A percentile compares a stretch with the other conserved stretches of the same genome.
phyloP scores from a whole-genome alignment of 2,329 filamentous ascomycete genomes.

The Fusarium longipes region DNA sequence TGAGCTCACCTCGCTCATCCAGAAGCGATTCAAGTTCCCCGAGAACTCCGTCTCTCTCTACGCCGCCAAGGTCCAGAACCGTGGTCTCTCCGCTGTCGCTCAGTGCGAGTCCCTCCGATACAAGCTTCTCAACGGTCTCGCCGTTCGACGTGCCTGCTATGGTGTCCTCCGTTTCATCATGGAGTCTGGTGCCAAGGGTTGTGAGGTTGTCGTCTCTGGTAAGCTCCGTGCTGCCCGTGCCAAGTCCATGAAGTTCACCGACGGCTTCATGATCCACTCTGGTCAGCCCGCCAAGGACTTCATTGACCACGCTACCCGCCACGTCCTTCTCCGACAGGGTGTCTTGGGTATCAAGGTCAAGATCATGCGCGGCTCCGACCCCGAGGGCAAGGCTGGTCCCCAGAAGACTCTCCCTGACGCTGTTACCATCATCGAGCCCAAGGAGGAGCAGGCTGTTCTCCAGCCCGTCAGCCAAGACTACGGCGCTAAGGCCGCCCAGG shows the following conservation, averaged over 20 bases:
- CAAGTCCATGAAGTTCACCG: constrained; percentile 99
- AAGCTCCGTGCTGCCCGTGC: constrained; percentile 99
- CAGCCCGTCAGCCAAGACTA: constrained; percentile 99
- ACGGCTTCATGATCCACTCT: constrained; percentile 99
- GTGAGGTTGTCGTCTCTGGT: constrained; percentile 98
- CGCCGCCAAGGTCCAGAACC: constrained; percentile 99
- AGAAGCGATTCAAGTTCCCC: constrained; percentile 99
- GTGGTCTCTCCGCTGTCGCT: constrained; percentile 98
- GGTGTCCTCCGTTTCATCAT: constrained; percentile 99
- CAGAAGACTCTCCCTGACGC: constrained; percentile 98
- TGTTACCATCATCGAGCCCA: constrained; percentile 99
- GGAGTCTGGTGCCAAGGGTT: constrained; percentile 99
- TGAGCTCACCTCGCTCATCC: constrained; percentile 99
- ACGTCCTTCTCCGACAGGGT: constrained; percentile 99
- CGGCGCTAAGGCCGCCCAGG: constrained; percentile 84
- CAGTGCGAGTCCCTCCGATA: constrained; percentile 99
- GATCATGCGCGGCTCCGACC: constrained; percentile 99
- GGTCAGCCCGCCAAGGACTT: constrained; percentile 99
- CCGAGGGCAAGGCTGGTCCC: constrained; percentile 97
- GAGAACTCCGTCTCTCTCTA: constrained; percentile 99
- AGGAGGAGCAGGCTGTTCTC: constrained; percentile 96
- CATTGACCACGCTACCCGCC: constrained; percentile 97
- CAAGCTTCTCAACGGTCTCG: constrained; percentile 99
- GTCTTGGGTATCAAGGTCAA: constrained; percentile 99
- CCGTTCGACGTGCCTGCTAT: constrained; percentile 98